These are phyloP conservation scores for Schrenkiella parvula DNA, from an alignment of 345 rosid species.

Conservation along the genomic window DNA sequence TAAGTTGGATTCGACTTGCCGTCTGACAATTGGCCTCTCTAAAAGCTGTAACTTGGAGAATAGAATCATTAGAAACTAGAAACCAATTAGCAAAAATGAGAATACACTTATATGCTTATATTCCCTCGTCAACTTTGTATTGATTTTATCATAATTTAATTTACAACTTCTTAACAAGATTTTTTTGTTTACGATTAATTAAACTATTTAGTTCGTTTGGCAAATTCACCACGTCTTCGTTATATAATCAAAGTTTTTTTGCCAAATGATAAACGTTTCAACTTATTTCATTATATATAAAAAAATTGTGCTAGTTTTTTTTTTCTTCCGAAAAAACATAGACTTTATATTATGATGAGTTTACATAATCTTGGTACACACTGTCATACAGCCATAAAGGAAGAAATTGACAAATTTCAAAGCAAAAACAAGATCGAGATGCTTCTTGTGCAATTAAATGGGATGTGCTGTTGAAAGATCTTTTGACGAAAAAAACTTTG, in stretches of 20 bases:
- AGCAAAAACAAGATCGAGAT: too few species aligned
- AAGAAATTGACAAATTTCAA: too few species aligned
- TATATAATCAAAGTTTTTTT: not conserved
- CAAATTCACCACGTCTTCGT: not conserved
- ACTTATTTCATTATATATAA: not conserved
- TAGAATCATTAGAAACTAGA: conserved; percentile 5
- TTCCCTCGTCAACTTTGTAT: conserved; percentile 12
- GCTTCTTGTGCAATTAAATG: too few species aligned
- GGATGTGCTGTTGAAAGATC: too few species aligned
- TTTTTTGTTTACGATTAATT: not conserved
- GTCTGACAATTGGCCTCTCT: conserved; percentile 7
- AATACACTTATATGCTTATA: conserved; percentile 29
- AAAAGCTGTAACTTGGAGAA: conserved; percentile 14
- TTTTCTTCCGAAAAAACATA: too few species aligned
- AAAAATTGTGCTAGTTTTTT: too few species aligned
- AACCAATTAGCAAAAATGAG: conserved; percentile 7
- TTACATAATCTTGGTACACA: too few species aligned
- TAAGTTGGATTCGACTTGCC: conserved; percentile 23
- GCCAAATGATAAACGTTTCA: not conserved
- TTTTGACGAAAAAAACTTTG: too few species aligned
- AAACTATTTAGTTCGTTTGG: not conserved
- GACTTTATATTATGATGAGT: too few species aligned
- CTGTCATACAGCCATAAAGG: too few species aligned
- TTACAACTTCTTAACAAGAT: not conserved
- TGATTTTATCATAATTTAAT: not conserved